Conservation (phyloP, 202 grass and related monocot genomes). For the Eragrostis tef region DNA sequence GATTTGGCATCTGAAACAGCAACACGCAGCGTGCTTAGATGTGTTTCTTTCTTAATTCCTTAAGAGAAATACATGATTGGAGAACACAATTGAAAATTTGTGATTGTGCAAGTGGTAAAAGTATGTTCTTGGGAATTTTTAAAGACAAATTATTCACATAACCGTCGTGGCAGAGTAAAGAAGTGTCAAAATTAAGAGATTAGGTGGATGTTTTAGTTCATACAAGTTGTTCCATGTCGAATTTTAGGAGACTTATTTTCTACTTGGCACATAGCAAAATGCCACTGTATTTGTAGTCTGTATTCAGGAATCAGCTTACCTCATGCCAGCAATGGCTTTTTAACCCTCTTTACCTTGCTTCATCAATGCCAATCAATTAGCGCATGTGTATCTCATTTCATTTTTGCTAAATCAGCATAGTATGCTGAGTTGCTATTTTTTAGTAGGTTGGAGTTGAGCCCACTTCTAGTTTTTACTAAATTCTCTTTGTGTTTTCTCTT, state of each 20-base stretch:
- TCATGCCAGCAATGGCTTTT: background rate
- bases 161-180: background rate
- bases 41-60: background rate
- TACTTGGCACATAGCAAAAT: background rate
- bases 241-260: background rate
- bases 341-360: background rate
- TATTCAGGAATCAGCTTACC: background rate
- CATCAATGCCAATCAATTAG: constrained; percentile 1
- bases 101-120: background rate
- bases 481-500: background rate
- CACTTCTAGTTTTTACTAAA: background rate
- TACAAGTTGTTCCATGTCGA: background rate
- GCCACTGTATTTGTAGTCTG: background rate
- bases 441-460: constrained; percentile 10
- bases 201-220: background rate
- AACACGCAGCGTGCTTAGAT: background rate
- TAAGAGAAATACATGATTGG: background rate
- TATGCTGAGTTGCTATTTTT: constrained; percentile 10
- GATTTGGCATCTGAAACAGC: constrained; percentile 8
- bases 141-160: background rate
- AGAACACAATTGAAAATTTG: background rate
- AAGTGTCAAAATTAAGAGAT: background rate
- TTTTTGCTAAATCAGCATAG: constrained; percentile 33
- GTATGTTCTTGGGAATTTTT: background rate
- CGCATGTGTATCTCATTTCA: background rate